Evolutionary conservation across 768 basidiomycete genomes (phyloP), one percentile per base, ranked within the genome.

Genomic region (Suillus ampliporus): DNA sequence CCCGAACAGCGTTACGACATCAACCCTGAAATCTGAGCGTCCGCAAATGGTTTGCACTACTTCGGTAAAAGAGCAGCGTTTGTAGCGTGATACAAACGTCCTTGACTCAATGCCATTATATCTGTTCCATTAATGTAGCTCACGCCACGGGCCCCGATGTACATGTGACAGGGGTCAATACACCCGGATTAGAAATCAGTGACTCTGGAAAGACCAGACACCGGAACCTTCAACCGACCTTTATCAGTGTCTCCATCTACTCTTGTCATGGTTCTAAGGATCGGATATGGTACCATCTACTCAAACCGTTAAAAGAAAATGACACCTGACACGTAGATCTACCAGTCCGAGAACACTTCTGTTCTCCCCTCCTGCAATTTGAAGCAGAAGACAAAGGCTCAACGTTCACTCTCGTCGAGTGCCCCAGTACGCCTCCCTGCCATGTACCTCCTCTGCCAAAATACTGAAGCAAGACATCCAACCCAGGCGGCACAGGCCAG

Each of bases 361-460:
- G 91, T 17, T 91, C 92, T 1, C 97, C 97, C 0, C 81, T 99
- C 17, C 85, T 99, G 3, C 95, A 97, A 72, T 93, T 89, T 69
- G 87, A 89, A 2, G 86, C 85, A 26, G 79, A 74, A 10, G 92
- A 97, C 68, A 78, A 82, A 23, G 86, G 84, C 6, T 78, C 84
- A 73, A 90, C 92, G 0, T 94, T 98, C 73, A 86, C 84, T 5
- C 82, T 98, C 8, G 86, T 96, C 17, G 93, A 94, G 78, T 97
- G 95, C 74, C 95, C 95, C 10, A 91, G 92, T 93, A 71, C 51
- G 84, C 63, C 23, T 9, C 7, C 47, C 47, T 60, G 31, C 19
- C 11, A 3, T 13, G 3, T 11, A 10, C 13, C 10, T 51, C 50
- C 19, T 71, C 67, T 15, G 19, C 43, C 3, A 2, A 54, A 31